A percentile compares a stretch with the other conserved stretches of the same genome.
phyloP scores from a whole-genome alignment of 208 protist genomes.

The Naegleria fowleri region DNA sequence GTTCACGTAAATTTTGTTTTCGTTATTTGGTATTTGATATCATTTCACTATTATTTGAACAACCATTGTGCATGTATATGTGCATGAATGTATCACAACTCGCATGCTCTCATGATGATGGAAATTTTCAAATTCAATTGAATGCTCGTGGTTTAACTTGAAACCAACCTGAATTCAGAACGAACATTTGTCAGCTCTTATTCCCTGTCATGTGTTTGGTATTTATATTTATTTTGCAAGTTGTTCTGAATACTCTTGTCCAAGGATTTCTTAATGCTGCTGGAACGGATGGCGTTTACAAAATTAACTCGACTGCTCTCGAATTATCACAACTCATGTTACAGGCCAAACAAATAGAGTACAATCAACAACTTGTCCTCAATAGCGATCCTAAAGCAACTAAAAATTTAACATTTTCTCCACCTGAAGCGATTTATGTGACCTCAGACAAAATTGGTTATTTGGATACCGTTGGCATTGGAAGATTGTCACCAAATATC shows the following conservation, averaged over 20 bases:
- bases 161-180: too few relatives aligned
- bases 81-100: too few relatives aligned
- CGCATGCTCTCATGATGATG: too few relatives aligned
- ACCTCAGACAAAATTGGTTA: not conserved
- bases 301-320: not conserved
- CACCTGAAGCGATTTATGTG: not conserved
- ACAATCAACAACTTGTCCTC: not conserved
- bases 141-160: too few relatives aligned
- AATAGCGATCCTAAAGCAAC: not conserved
- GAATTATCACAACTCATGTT: not conserved
- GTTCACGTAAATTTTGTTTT: too few relatives aligned
- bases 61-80: too few relatives aligned
- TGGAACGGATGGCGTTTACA: not conserved
- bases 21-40: too few relatives aligned
- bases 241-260: not conserved
- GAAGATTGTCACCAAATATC: not conserved
- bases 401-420: not conserved
- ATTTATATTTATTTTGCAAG: not conserved
- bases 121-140: too few relatives aligned
- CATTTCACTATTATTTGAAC: too few relatives aligned
- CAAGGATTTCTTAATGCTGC: not conserved
- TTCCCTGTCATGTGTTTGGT: not conserved
- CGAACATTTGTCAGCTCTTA: not conserved
- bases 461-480: not conserved
- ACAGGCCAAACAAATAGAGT: not conserved